Percentiles rank a stretch among this genome's conserved stretches.
Evolutionary conservation across 768 basidiomycete genomes (phyloP).

Genomic region (Amanita pallidorosea): DNA sequence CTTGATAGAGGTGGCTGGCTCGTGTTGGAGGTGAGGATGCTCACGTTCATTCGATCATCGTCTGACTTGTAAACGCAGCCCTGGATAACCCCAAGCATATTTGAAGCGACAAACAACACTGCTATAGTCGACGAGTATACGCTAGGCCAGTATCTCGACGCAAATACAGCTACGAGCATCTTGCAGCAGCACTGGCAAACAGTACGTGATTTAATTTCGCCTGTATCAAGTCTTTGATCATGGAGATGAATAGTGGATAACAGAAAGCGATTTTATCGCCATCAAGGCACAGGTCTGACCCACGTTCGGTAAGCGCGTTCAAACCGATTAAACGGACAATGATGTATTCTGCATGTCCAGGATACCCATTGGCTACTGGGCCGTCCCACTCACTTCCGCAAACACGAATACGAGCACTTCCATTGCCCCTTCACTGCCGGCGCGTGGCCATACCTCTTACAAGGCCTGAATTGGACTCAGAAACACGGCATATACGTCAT

Average conservation of each 20-base stretch:
- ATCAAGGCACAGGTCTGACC: conserved; percentile 56
- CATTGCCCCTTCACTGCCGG: conserved; percentile 48
- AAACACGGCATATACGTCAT: conserved; percentile 56
- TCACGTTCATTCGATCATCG: not conserved
- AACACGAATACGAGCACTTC: conserved; percentile 39
- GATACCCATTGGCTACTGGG: conserved; percentile 70
- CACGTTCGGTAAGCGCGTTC: conserved; percentile 46
- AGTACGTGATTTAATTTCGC: conserved; percentile 14
- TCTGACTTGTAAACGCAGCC: conserved; percentile 28
- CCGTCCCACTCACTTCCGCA: conserved; percentile 51
- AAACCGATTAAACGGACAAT: not conserved
- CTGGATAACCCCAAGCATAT: conserved; percentile 73
- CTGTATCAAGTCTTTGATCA: conserved; percentile 1
- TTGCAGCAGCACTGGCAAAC: conserved; percentile 50
- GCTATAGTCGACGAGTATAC: conserved; percentile 54
- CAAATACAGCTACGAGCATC: conserved; percentile 26
- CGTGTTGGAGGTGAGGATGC: conserved; percentile 36
- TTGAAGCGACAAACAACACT: conserved; percentile 47
- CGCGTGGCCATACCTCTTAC: conserved; percentile 60
- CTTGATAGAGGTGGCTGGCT: conserved; percentile 48
- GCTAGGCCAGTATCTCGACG: conserved; percentile 41
- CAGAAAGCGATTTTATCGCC: conserved; percentile 56
- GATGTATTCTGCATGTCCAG: conserved; percentile 19
- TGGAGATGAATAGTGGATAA: conserved; percentile 36
- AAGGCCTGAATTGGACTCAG: conserved; percentile 54